phyloP scores from a whole-genome alignment of 2,329 filamentous ascomycete genomes.

The Lithohypha guttulata region DNA sequence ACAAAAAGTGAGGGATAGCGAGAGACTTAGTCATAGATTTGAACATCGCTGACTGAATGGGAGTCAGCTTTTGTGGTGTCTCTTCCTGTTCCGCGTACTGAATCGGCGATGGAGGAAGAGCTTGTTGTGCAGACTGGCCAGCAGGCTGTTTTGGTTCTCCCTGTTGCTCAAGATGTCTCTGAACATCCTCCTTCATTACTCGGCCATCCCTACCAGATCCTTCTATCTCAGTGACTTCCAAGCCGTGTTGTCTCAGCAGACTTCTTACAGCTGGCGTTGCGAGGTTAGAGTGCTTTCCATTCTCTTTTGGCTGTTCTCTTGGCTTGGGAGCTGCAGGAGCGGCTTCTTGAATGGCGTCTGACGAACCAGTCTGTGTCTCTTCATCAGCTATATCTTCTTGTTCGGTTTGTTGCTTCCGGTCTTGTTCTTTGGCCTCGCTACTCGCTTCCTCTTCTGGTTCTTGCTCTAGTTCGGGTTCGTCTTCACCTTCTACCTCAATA shows the following conservation, averaged over 20 bases:
- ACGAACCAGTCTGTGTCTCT: constrained; percentile 21
- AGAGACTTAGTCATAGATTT: constrained; percentile 92
- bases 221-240: constrained; percentile 66
- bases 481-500: constrained; percentile 21
- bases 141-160: constrained; percentile 28
- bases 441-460: constrained; percentile 67
- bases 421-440: constrained; percentile 17
- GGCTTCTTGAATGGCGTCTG: constrained; percentile 5
- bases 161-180: constrained; percentile 53
- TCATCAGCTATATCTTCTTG: constrained; percentile 28
- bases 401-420: constrained; percentile 28
- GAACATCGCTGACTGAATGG: constrained; percentile 87
- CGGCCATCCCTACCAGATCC: constrained; percentile 86
- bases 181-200: constrained; percentile 85
- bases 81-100: constrained; percentile 50
- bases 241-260: constrained; percentile 64
- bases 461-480: constrained; percentile 10
- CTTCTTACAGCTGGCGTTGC: constrained; percentile 90
- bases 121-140: constrained; percentile 14
- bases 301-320: constrained; percentile 9
- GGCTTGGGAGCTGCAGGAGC: constrained; percentile 15
- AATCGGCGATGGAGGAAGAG: constrained; percentile 25
- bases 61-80: constrained; percentile 57
- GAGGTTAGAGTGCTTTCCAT: constrained; percentile 54
- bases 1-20: constrained; percentile 87